phyloP scores from a whole-genome alignment of 2,329 filamentous ascomycete species.

The Aspergillus clavatus region DNA sequence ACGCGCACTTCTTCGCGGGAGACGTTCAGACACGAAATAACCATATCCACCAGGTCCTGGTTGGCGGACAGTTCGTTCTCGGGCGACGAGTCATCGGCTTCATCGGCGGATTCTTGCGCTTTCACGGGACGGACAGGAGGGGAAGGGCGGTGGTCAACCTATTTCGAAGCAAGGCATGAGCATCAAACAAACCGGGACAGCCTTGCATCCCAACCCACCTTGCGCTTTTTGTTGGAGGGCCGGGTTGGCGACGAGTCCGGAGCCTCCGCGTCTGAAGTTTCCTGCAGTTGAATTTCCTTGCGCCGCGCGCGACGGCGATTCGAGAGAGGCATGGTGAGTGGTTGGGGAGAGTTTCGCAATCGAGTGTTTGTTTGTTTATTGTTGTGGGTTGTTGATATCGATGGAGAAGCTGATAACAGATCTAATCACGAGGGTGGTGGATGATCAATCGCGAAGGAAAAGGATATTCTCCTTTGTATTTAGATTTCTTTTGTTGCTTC shows the following conservation, averaged over 20 bases:
- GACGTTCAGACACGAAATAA: conserved; percentile 44
- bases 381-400: background rate
- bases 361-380: conserved; percentile 6
- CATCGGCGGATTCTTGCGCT: conserved; percentile 36
- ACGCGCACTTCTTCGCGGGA: conserved; percentile 44
- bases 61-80: conserved; percentile 41
- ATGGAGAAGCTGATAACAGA: background rate
- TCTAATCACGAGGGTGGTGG: background rate
- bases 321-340: conserved; percentile 37
- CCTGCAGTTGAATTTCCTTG: conserved; percentile 42
- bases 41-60: conserved; percentile 44
- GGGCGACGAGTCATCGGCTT: conserved; percentile 38
- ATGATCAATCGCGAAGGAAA: background rate
- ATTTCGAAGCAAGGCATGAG: background rate
- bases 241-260: conserved; percentile 46
- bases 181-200: background rate
- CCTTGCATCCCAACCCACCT: conserved; percentile 31
- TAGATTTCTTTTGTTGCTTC: background rate
- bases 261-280: conserved; percentile 42
- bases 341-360: conserved; percentile 1
- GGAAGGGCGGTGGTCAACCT: conserved; percentile 34
- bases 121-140: conserved; percentile 30
- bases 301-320: conserved; percentile 44
- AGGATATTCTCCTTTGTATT: background rate
- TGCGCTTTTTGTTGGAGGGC: conserved; percentile 46